Evolutionary conservation across 2,329 filamentous ascomycete species (phyloP).

Genomic region (Paecilomyces formosus): DNA sequence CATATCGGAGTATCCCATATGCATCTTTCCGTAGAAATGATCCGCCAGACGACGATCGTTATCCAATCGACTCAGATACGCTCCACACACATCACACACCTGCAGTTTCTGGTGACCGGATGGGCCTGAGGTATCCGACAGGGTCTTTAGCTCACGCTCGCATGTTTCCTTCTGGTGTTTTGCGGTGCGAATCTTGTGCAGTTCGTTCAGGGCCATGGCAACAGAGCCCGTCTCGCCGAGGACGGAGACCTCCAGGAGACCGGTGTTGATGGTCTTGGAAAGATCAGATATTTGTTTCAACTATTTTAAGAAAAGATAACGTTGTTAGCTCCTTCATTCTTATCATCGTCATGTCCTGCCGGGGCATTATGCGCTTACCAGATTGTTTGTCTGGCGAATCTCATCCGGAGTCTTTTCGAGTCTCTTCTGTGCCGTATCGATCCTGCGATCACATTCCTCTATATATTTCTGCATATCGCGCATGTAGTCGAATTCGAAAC

Average conservation of each 20-base stretch:
- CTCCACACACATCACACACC: conserved; percentile 96
- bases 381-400: conserved; percentile 85
- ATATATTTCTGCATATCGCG: conserved; percentile 95
- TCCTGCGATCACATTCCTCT: conserved; percentile 89
- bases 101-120: conserved; percentile 96
- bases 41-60: conserved; percentile 91
- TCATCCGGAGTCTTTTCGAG: conserved; percentile 97
- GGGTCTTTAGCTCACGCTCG: conserved; percentile 80
- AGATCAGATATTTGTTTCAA: conserved; percentile 82
- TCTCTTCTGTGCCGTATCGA: conserved; percentile 80
- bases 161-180: conserved; percentile 74
- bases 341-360: no score
- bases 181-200: conserved; percentile 74
- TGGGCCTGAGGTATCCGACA: conserved; percentile 86
- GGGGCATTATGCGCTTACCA: conserved; percentile 44
- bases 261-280: conserved; percentile 67
- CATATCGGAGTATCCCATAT: conserved; percentile 96
- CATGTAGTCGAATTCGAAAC: conserved; percentile 96
- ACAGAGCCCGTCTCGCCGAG: conserved; percentile 77
- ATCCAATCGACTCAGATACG: conserved; percentile 84
- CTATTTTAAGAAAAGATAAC: conserved; percentile 19
- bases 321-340: not conserved
- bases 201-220: conserved; percentile 74
- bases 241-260: conserved; percentile 77
- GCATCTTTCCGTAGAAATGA: conserved; percentile 99